Percentiles rank a stretch among this genome's conserved stretches.
These are phyloP conservation scores for Trypanosoma brucei DNA, from an alignment of 208 protist genomes.

Conservation along the genomic window DNA sequence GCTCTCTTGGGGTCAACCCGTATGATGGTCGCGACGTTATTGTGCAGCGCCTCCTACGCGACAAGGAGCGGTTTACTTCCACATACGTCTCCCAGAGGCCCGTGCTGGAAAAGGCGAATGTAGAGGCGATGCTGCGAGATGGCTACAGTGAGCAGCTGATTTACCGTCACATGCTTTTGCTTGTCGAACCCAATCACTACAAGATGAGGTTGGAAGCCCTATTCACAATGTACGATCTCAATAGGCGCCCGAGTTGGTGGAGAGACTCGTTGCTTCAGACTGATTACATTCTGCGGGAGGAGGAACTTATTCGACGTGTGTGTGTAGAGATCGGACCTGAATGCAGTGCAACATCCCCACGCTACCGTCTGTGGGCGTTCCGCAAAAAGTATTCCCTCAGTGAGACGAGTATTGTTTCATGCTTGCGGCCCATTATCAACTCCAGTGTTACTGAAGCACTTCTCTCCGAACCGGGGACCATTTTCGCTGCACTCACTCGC, in stretches of 20 bases:
- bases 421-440: conserved; percentile 21
- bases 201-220: conserved; percentile 33
- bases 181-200: conserved; percentile 38
- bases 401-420: conserved; percentile 33
- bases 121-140: conserved; percentile 21
- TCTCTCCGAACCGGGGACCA: conserved; percentile 54
- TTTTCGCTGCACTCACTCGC: conserved; percentile 40
- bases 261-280: conserved; percentile 28
- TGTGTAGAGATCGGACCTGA: conserved; percentile 59
- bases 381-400: conserved; percentile 37
- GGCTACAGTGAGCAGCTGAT: conserved; percentile 37
- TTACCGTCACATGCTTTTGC: conserved; percentile 31
- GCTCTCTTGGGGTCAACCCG: conserved; percentile 37
- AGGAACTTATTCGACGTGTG: conserved; percentile 55
- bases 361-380: conserved; percentile 40
- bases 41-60: conserved; percentile 4
- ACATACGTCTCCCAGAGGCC: background rate
- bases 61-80: conserved; percentile 4
- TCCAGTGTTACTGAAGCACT: conserved; percentile 37
- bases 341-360: conserved; percentile 40
- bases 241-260: conserved; percentile 11
- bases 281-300: conserved; percentile 32
- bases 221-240: conserved; percentile 28
- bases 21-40: conserved; percentile 36
- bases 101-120: conserved; percentile 9